phyloP scores from a whole-genome alignment of 768 basidiomycete species.

The Panus rudis region DNA sequence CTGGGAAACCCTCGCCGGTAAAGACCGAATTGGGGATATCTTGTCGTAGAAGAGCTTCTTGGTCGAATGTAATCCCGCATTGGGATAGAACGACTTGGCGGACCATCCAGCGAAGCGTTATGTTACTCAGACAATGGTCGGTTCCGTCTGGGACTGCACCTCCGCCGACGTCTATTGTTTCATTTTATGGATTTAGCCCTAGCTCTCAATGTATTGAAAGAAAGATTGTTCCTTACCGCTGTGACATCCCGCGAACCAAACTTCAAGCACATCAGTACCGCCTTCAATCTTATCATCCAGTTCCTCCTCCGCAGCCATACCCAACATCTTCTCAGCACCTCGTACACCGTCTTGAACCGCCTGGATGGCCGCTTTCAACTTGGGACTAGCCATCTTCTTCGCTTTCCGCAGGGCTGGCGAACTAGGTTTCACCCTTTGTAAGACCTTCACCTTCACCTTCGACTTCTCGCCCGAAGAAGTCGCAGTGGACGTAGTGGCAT shows the following conservation, averaged over 20 bases:
- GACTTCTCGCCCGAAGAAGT: no score
- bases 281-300: slow-evolving; percentile 1
- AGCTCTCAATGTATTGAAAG: not conserved
- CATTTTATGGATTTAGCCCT: not conserved
- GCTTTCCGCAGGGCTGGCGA: not conserved
- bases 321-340: not conserved
- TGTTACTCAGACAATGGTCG: slow-evolving; percentile 43
- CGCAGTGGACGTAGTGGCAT: no score
- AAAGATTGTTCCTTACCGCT: slow-evolving; percentile 42
- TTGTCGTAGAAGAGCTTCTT: slow-evolving; percentile 36
- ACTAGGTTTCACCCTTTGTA: not conserved
- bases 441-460: not conserved
- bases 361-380: not conserved
- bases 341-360: not conserved
- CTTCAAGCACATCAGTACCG: slow-evolving; percentile 60
- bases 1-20: slow-evolving; percentile 9
- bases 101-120: slow-evolving; percentile 75
- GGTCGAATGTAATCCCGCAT: slow-evolving; percentile 57
- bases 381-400: not conserved
- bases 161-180: slow-evolving; percentile 63
- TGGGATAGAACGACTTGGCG: slow-evolving; percentile 49
- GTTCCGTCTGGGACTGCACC: slow-evolving; percentile 41
- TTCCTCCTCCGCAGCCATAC: not conserved
- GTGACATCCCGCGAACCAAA: slow-evolving; percentile 78
- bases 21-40: slow-evolving; percentile 28